Evolutionary conservation across 441 rosid species (phyloP).

Genomic region (Arabidopsis lyrata): DNA sequence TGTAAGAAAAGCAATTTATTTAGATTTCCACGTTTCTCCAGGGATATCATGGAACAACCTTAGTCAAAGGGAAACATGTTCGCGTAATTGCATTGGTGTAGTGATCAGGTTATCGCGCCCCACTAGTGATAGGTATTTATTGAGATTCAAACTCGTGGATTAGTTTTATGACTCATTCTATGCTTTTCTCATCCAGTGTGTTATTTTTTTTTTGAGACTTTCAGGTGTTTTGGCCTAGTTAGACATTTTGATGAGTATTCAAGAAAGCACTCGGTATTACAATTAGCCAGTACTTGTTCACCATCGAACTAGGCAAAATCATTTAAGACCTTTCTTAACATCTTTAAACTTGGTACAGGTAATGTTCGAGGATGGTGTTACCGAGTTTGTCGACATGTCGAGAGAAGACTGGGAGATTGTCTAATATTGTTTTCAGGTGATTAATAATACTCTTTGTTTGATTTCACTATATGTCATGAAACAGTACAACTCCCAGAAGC

Average conservation of each 20-base stretch:
- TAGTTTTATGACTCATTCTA: slow-evolving; percentile 9
- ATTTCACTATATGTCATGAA: slow-evolving; percentile 3
- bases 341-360: slow-evolving; percentile 49
- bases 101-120: slow-evolving; percentile 63
- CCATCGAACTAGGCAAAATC: background rate
- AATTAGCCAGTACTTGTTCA: slow-evolving; percentile 5
- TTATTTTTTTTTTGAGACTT: background rate
- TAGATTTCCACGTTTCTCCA: slow-evolving; percentile 41
- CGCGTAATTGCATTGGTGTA: slow-evolving; percentile 72
- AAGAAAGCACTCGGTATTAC: slow-evolving; percentile 68
- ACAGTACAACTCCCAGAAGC: slow-evolving; percentile 4
- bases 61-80: slow-evolving; percentile 36
- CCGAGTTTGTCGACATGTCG: slow-evolving; percentile 75
- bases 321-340: slow-evolving; percentile 2
- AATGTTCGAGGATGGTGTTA: slow-evolving; percentile 77
- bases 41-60: slow-evolving; percentile 54
- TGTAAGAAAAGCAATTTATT: slow-evolving; percentile 8
- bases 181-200: background rate
- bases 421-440: slow-evolving; percentile 35
- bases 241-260: slow-evolving; percentile 69
- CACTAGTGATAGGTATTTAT: slow-evolving; percentile 58
- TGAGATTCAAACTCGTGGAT: background rate
- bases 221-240: slow-evolving; percentile 77
- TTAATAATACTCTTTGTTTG: background rate
- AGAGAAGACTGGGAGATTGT: slow-evolving; percentile 75